Base-by-base conservation (phyloP, 2,329 filamentous ascomycete species). In the Mariannaea elegans region DNA sequence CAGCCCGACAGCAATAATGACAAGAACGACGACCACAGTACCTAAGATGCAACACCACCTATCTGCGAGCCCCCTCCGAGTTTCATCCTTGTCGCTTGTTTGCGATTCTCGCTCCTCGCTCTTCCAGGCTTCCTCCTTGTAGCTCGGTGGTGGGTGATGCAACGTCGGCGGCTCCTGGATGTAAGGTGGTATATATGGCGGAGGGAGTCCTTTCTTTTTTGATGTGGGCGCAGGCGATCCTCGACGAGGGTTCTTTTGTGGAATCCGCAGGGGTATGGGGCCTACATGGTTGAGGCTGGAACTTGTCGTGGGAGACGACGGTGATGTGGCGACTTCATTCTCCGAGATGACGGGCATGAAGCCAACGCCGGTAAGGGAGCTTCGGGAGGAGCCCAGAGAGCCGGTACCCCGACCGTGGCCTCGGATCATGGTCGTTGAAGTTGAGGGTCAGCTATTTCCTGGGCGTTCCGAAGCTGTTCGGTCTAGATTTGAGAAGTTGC, bases 321-420 rank as follows among this genome's bases (percentile, higher is more conserved):
- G 64, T 8, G 52, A 53, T 6, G 36, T 45, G 24, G 61, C 62
- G 41, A 69, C 67, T 46, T 75, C 73, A 61, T 77, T 71, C 67
- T 80, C 77, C 27, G 69, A 70, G 54, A 79, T 77, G 53, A 77
- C 69, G 18, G 77, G 76, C 70, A 80, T 72, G 34, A 70, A 69
- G 31, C 71, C 69, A 47, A 73, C 65, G 61, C 62, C 65, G 48
- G 61, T 58, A 46, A 72, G 62, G 41, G 71, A 69, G 45, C 68
- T 64, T 48, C 72, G 63, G 4, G 69, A 70, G 58, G 69, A 69
- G 60, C 59, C 62, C 23, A 60, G 41, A 18, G 64, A 63, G 18
- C 56, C 49, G 7, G 39, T 31, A 44, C 60, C 46, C 39, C 61
- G 65, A 47, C 34, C 56, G 14, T 69, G 53, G 31, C 61, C 65